A percentile compares a stretch with the other conserved stretches of the same genome.
Conservation (phyloP, 495 filamentous ascomycete species). For the Trypethelium eluteriae region DNA sequence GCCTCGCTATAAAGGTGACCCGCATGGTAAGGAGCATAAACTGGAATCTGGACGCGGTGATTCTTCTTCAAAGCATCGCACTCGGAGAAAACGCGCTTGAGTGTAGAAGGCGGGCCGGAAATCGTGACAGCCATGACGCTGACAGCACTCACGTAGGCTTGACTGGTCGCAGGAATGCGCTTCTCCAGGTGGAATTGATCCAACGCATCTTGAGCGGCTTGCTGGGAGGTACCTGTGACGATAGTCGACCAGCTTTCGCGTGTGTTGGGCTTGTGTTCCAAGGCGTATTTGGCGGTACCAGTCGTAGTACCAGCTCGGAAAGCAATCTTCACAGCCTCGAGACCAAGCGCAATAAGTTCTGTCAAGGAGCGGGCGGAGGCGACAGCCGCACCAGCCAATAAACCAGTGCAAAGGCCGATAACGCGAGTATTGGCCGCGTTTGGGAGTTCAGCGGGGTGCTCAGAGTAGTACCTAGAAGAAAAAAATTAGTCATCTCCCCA, state of each 20-base stretch:
- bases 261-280: conserved; percentile 43
- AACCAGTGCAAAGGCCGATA: conserved; percentile 63
- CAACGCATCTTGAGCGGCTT: conserved; percentile 42
- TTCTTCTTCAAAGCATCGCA: conserved; percentile 45
- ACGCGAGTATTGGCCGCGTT: conserved; percentile 42
- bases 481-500: conserved; percentile 29
- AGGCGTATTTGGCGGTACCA: conserved; percentile 41
- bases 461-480: conserved; percentile 45
- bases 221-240: conserved; percentile 40
- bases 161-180: conserved; percentile 52
- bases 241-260: conserved; percentile 53
- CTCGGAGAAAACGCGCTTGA: conserved; percentile 50
- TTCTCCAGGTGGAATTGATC: conserved; percentile 48
- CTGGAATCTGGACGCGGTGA: conserved; percentile 56
- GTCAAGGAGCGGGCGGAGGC: conserved; percentile 60
- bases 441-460: conserved; percentile 41
- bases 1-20: conserved; percentile 56
- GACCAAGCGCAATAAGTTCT: conserved; percentile 57
- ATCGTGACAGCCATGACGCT: conserved; percentile 63
- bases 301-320: conserved; percentile 63
- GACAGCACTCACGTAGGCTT: conserved; percentile 67
- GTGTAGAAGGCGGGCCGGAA: conserved; percentile 64
- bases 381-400: conserved; percentile 65
- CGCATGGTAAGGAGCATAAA: conserved; percentile 78
- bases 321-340: conserved; percentile 63